Evolutionary conservation across 1,139 yeast genomes (phyloP), one percentile per base, ranked within the genome.

Genomic region (Candida frijolesensis): DNA sequence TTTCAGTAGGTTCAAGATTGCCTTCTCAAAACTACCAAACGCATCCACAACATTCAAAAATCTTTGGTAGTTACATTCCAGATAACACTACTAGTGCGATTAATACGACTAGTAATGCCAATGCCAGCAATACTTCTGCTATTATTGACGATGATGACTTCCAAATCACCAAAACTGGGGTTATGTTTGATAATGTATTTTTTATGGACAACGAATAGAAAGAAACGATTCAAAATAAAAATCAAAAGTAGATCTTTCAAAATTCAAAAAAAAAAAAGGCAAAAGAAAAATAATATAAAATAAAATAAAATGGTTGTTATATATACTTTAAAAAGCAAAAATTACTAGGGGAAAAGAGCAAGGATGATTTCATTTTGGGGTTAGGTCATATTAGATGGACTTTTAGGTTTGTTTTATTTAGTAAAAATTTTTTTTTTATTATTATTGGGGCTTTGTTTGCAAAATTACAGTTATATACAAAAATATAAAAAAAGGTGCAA

Each of bases 151-250:
- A 76, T 49, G 82, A 72, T 38, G 75, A 72, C 4, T 39, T 44
- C 40, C 25, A 42, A 14, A 29, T 40, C 10, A 10, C 39, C 3
- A 60, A 22, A 65, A 59, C n/a, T 12, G 42, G 60, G 30, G 66
- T 59, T 16, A 62, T 77, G 16, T 79, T 74, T 59, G 86, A 63
- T 44, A 37, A 44, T 51, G 71, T 70, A n/a, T 70, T 70, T 54
- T 54, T 67, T 37, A 73, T 73, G 78, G 78, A 73, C 44, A 40
- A 40, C 71, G 41, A 40, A 44, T 14, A 37, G 33, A 41, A 38
- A 29, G 8, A 38, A 58, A 54, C 22, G 42, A 41, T 19, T 19
- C 40, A 38, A 34, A 12, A 33, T n/a, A 14, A 22, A 3, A 38
- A 35, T 4, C 38, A 40, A 32, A 38, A 40, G 16, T 34, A 34